Evolutionary conservation across 2,329 filamentous ascomycete species (phyloP), one percentile per base, ranked within the genome.

Genomic region (Monilinia aucupariae): DNA sequence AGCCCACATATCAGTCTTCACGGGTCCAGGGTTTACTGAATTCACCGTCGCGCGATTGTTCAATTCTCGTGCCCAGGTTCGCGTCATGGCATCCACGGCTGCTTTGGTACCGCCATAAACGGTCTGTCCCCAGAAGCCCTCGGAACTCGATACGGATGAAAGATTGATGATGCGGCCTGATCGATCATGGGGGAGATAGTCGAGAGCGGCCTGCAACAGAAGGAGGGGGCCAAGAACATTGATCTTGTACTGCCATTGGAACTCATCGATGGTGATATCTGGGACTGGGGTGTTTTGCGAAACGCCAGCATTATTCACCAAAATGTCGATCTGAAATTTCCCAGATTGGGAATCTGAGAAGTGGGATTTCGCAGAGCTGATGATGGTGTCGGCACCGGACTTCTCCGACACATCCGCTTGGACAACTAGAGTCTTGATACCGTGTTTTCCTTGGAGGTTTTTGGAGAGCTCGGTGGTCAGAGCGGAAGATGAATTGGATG

Each of bases 261-360:
- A 96, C 71, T 92, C 83, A 15, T 80, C 80, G 7, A 80, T 72
- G 4, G 81, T 82, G 66, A 91, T 83, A 34, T 89, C 82, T 58
- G 84, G 81, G 30, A 89, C 77, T 32, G 78, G 74, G 69, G 87
- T 83, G 76, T 94, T 93, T 47, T 83, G 77, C 39, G 84, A 79
- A 8, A 86, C 78, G 61, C 90, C 92, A 37, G 92, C 91, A 75
- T 96, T 96, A 82, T 96, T 96, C 79, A 96, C 79, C 60, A 96
- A 79, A 65, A 96, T 90, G 76, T 96, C 90, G 71, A 96, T 82
- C 71, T 87, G 84, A 73, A 91, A 84, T 64, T 76, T 72, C 7
- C 68, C 70, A 55, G 70, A 64, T 67, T 66, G 77, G 34, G 81
- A 79, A 63, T 80, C 73, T 10, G 80, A 63, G 75, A 89, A 86